Base-by-base conservation (phyloP, 306 rosid genomes). In the Begonia peltatifolia region DNA sequence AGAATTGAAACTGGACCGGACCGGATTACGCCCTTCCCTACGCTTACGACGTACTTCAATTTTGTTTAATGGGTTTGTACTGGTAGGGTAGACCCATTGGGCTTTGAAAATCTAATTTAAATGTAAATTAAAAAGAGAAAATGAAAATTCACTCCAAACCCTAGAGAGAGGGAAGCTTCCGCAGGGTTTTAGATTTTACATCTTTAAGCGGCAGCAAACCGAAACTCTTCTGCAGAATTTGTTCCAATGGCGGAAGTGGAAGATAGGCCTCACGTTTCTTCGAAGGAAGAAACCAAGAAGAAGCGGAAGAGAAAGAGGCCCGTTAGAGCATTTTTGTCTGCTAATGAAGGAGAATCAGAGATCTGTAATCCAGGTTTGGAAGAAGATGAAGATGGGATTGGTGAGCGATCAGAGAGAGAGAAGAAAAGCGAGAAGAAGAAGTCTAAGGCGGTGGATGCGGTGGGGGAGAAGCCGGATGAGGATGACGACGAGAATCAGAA, bases 261-360 rank as follows among this genome's bases (percentile, higher is more conserved):
- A 3, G 56, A 53, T 55, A 55, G 42, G 12, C 52, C 44, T 17
- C 60, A 53, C 30, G 46, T 50, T 12, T 67, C 58, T 2, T 42
- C 61, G 0, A 69, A 65, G 25, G 75, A 63, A 46, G 72, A 71
- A 55, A 36, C 64, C 8, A 52, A 55, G 65, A 68, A 52, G 64
- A 77, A 74, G 79, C 77, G 82, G 68, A 82, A 75, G 60, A 71
- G 95, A 36, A 82, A 73, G 17, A 73, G 80, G 61, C 63, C 63
- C 10, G 68, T 65, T 14, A 86, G 74, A 14, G 47, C 9, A 5
- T 12, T 30, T 9, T 46, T 49, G 50, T 41, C 66, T 6, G 12
- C 56, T 0, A 53, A 2, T 1, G 50, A 12, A 2, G 70, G 66
- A 38, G 56, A 12, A 11, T 8, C 50, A 9, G 71, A 62, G 1